Conservation (phyloP, 352 stramenopile species). For the Pythium volutum region DNA sequence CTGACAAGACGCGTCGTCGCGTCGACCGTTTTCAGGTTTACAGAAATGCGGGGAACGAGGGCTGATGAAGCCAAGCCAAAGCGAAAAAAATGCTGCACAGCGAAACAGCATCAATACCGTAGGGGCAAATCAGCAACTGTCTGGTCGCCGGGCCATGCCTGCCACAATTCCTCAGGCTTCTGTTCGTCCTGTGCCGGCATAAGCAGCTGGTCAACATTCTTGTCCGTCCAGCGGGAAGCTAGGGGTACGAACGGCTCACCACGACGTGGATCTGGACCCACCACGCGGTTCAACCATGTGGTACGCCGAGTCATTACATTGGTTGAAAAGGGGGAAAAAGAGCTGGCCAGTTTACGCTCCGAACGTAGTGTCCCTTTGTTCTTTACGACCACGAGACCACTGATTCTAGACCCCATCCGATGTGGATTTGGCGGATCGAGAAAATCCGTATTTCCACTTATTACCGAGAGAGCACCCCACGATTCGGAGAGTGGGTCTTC, state of each 20-base stretch:
- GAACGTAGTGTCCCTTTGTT: not conserved
- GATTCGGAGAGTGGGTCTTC: not conserved
- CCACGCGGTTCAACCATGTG: not conserved
- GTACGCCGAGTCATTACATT: not conserved
- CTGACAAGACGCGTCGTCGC: too few species aligned
- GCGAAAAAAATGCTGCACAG: too few species aligned
- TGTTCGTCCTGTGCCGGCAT: not conserved
- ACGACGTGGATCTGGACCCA: not conserved
- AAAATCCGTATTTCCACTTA: not conserved
- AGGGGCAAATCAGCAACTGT: not conserved
- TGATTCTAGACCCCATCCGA: not conserved
- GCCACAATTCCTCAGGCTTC: not conserved
- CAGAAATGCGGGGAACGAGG: too few species aligned
- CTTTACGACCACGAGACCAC: not conserved
- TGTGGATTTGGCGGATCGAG: not conserved
- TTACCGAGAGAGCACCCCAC: not conserved
- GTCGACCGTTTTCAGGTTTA: too few species aligned
- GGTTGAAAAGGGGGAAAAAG: too few species aligned
- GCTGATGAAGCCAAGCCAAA: too few species aligned
- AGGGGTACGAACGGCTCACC: not conserved
- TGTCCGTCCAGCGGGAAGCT: not conserved
- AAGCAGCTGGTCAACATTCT: not conserved
- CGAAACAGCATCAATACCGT: too few species aligned
- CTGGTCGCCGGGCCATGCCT: not conserved
- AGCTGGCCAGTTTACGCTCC: too few species aligned